Conservation (phyloP, 2,329 filamentous ascomycete genomes). For the Apiospora koreana region DNA sequence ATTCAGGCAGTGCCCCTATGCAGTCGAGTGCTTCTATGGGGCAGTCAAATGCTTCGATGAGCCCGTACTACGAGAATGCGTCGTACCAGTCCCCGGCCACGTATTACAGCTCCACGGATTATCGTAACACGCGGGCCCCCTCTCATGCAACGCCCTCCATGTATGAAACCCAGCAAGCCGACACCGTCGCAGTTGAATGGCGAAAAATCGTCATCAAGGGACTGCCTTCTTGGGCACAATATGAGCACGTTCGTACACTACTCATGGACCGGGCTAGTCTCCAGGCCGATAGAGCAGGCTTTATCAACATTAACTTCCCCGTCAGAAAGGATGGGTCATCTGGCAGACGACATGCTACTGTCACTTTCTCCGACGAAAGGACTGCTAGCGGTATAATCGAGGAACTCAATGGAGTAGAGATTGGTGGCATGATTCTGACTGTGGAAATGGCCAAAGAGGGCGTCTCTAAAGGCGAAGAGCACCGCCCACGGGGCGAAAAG, state of each 20-base stretch:
- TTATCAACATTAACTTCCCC: constrained; percentile 30
- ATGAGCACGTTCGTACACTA: constrained; percentile 28
- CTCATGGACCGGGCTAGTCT: constrained; percentile 28
- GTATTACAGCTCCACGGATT: not conserved
- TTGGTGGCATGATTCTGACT: constrained; percentile 26
- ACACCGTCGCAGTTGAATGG: constrained; percentile 23
- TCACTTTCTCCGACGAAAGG: constrained; percentile 29
- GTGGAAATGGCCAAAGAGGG: constrained; percentile 30
- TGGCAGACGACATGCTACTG: constrained; percentile 29
- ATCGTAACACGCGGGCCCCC: not conserved
- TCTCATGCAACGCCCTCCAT: not conserved
- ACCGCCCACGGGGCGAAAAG: constrained; percentile 13
- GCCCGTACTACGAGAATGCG: not conserved
- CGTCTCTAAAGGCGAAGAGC: constrained; percentile 25
- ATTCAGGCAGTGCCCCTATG: constrained; percentile 18
- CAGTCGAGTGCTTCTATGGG: constrained; percentile 15
- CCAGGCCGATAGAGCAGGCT: constrained; percentile 26
- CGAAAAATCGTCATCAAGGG: constrained; percentile 34
- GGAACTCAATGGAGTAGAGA: constrained; percentile 27
- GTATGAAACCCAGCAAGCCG: not conserved
- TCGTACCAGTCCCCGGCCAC: not conserved
- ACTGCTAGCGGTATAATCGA: constrained; percentile 26
- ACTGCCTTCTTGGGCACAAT: constrained; percentile 25
- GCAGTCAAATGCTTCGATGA: not conserved
- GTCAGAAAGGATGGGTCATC: constrained; percentile 19